Conservation (phyloP, 139 green algal species). For the Chlamydomonas urium region DNA sequence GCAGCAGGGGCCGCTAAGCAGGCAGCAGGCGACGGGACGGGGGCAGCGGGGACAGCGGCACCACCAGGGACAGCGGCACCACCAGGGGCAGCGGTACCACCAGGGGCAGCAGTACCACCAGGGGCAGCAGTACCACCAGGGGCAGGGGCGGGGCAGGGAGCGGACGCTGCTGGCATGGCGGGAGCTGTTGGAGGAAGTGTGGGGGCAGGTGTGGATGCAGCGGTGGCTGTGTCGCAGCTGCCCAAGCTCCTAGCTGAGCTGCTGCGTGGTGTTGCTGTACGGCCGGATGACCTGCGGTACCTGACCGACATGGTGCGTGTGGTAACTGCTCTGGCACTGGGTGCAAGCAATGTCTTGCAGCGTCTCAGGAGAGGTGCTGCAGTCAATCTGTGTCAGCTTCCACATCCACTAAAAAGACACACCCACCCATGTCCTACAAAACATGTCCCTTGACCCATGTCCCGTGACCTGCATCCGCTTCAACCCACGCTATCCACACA, state of each 20-base stretch:
- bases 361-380: too few relatives aligned
- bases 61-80: neutral
- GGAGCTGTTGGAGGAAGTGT: neutral
- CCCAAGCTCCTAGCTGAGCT: too few relatives aligned
- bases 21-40: neutral
- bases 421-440: too few relatives aligned
- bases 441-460: too few relatives aligned
- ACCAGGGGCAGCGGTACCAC: neutral
- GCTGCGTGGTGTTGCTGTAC: neutral
- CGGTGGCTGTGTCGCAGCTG: neutral
- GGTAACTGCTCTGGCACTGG: too few relatives aligned
- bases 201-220: neutral
- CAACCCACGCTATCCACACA: too few relatives aligned
- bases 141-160: neutral
- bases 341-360: too few relatives aligned
- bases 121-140: neutral
- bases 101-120: neutral
- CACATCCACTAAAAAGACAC: too few relatives aligned
- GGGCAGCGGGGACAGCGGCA: neutral
- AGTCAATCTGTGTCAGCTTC: too few relatives aligned
- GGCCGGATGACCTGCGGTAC: neutral
- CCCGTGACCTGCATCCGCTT: too few relatives aligned
- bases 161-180: too few relatives aligned
- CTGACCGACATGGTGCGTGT: constrained; percentile 11
- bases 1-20: neutral